Conservation (phyloP, 495 filamentous ascomycete genomes). For the Hypoxylon subgilvum region DNA sequence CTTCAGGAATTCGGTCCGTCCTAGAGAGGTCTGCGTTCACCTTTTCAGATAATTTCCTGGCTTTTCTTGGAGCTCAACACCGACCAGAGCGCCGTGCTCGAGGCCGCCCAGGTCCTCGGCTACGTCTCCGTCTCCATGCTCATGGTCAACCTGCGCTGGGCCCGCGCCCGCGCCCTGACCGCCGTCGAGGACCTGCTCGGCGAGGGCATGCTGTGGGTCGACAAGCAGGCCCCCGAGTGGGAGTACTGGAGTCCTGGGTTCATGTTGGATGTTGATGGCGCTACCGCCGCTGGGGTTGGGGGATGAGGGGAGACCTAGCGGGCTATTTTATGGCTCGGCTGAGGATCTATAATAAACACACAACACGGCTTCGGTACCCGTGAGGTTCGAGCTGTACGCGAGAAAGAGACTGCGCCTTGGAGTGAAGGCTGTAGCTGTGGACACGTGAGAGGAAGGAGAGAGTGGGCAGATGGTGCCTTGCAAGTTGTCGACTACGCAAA, state of each 20-base stretch:
- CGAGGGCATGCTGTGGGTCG: constrained; percentile 93
- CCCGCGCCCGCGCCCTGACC: constrained; percentile 80
- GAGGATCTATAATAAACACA: too few species aligned
- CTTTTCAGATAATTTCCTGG: too few species aligned
- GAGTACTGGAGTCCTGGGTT: constrained; percentile 94
- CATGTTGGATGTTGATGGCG: constrained; percentile 49
- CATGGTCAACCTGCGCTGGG: constrained; percentile 87
- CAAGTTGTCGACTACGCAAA: too few species aligned
- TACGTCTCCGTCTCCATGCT: constrained; percentile 93
- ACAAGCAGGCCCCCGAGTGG: constrained; percentile 81
- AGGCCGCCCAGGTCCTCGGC: constrained; percentile 82
- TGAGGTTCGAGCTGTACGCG: too few species aligned
- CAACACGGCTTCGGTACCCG: too few species aligned
- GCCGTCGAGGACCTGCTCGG: constrained; percentile 89
- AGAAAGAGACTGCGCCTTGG: too few species aligned
- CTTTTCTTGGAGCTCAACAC: constrained; percentile 96
- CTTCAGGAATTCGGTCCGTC: too few species aligned
- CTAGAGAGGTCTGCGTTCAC: too few species aligned
- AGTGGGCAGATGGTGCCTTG: too few species aligned
- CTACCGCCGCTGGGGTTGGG: neutral
- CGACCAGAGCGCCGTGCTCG: constrained; percentile 90
- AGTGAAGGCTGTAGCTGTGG: too few species aligned
- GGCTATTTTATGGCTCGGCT: too few species aligned
- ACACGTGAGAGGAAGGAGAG: too few species aligned
- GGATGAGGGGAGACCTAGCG: constrained; percentile 15